These are phyloP conservation scores for Bipolaris oryzae DNA, from an alignment of 2,329 filamentous ascomycete species.

Conservation along the genomic window DNA sequence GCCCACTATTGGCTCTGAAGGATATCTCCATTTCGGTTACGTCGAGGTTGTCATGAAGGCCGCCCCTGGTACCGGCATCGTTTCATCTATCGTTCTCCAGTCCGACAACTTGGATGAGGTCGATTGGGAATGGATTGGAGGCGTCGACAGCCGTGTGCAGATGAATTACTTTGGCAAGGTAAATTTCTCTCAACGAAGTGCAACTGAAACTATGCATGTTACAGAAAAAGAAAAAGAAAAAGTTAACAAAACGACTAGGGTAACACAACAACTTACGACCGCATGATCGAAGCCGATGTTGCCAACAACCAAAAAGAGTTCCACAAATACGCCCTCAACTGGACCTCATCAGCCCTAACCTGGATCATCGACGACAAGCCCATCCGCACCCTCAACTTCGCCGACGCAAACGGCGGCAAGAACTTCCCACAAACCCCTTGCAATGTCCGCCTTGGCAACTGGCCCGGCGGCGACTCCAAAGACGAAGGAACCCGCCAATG, in stretches of 20 bases:
- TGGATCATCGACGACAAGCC: constrained; percentile 73
- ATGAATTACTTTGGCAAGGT: constrained; percentile 78
- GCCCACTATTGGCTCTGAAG: constrained; percentile 74
- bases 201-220: constrained; percentile 23
- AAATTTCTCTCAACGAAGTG: neutral
- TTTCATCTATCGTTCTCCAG: constrained; percentile 81
- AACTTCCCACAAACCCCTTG: constrained; percentile 79
- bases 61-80: constrained; percentile 73
- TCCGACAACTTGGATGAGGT: constrained; percentile 87
- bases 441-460: constrained; percentile 58
- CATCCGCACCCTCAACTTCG: constrained; percentile 67
- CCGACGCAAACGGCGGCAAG: constrained; percentile 62
- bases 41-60: constrained; percentile 81
- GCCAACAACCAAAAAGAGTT: constrained; percentile 59
- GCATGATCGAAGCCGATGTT: constrained; percentile 68
- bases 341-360: constrained; percentile 69
- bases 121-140: constrained; percentile 82
- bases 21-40: constrained; percentile 85
- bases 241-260: constrained; percentile 60
- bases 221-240: neutral
- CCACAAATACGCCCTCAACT: constrained; percentile 75
- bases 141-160: constrained; percentile 66
- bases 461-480: constrained; percentile 56
- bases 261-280: constrained; percentile 72
- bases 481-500: constrained; percentile 67